Percentiles rank a stretch among this genome's conserved stretches.
phyloP scores from a whole-genome alignment of 1,139 yeast genomes.

The Yarrowia galli region DNA sequence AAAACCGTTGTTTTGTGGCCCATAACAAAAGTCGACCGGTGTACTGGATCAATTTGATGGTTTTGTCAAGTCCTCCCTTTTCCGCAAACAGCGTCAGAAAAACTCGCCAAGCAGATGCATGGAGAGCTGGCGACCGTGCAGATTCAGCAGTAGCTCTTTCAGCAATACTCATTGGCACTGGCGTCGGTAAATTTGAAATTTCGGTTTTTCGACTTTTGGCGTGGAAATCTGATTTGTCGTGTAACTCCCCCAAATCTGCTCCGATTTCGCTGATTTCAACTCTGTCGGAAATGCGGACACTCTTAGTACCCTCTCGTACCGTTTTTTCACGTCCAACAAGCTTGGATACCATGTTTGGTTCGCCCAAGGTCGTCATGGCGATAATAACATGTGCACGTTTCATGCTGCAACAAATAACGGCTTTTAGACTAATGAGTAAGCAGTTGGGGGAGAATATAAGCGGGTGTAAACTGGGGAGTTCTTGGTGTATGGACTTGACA shows the following conservation, averaged over 20 bases:
- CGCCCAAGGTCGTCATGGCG: constrained; percentile 30
- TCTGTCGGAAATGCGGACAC: neutral
- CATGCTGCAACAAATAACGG: neutral
- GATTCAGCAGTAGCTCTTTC: neutral
- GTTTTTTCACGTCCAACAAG: neutral
- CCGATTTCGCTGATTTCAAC: neutral
- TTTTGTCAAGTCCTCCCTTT: constrained; percentile 36
- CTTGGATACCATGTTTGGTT: constrained; percentile 30
- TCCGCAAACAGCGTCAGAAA: constrained; percentile 24
- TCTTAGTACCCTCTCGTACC: neutral
- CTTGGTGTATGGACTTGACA: too few relatives aligned
- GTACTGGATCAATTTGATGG: constrained; percentile 48
- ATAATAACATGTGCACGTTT: constrained; percentile 1
- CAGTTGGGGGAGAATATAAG: too few relatives aligned
- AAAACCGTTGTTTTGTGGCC: constrained; percentile 35
- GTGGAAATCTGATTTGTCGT: too few relatives aligned
- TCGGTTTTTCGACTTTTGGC: too few relatives aligned
- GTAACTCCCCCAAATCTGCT: too few relatives aligned
- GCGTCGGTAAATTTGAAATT: constrained; percentile 39
- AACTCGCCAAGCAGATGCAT: constrained; percentile 9
- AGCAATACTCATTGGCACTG: constrained; percentile 39
- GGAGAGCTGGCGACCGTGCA: neutral
- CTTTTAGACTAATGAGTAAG: too few relatives aligned
- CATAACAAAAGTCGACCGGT: constrained; percentile 46
- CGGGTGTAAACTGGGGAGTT: too few relatives aligned